Conservation (phyloP, 495 filamentous ascomycete genomes). For the Parachaetomium inaequale region DNA sequence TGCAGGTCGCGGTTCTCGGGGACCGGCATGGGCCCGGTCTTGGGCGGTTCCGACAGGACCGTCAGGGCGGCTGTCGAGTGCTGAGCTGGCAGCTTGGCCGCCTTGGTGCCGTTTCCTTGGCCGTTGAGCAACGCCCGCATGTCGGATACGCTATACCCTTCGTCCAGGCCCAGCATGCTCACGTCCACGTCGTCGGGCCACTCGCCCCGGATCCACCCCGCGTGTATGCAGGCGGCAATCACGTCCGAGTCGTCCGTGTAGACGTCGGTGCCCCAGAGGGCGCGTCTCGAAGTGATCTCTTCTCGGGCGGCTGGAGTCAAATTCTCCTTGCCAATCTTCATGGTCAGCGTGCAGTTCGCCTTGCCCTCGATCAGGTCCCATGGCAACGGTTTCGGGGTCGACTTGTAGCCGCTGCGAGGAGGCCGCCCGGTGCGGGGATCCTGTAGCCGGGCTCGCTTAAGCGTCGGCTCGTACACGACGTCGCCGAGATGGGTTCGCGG, state of each 20-base stretch:
- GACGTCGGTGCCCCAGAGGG: conserved; percentile 87
- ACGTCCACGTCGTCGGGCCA: conserved; percentile 71
- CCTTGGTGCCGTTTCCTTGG: conserved; percentile 14
- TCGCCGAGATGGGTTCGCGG: conserved; percentile 77
- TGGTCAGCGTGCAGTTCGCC: conserved; percentile 84
- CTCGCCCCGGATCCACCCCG: conserved; percentile 84
- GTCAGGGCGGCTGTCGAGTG: conserved; percentile 17
- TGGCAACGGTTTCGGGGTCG: conserved; percentile 70
- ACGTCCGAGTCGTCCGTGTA: conserved; percentile 97
- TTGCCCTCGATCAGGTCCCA: conserved; percentile 65
- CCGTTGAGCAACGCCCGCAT: conserved; percentile 23
- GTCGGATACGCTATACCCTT: conserved; percentile 28
- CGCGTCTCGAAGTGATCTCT: conserved; percentile 72
- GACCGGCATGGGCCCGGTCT: conserved; percentile 48
- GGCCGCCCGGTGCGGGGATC: conserved; percentile 46
- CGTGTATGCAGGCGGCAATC: conserved; percentile 88
- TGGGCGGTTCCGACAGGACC: conserved; percentile 42
- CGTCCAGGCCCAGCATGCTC: conserved; percentile 63
- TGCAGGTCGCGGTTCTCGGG: conserved; percentile 70
- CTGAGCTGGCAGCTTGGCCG: conserved; percentile 18
- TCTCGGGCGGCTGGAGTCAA: conserved; percentile 64
- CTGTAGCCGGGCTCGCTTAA: conserved; percentile 55
- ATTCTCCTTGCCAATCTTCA: conserved; percentile 79
- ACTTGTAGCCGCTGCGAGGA: conserved; percentile 63
- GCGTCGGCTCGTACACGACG: conserved; percentile 44